Conservation (phyloP, 1,284 basidiomycete species). For the Vanrija pseudolonga region DNA sequence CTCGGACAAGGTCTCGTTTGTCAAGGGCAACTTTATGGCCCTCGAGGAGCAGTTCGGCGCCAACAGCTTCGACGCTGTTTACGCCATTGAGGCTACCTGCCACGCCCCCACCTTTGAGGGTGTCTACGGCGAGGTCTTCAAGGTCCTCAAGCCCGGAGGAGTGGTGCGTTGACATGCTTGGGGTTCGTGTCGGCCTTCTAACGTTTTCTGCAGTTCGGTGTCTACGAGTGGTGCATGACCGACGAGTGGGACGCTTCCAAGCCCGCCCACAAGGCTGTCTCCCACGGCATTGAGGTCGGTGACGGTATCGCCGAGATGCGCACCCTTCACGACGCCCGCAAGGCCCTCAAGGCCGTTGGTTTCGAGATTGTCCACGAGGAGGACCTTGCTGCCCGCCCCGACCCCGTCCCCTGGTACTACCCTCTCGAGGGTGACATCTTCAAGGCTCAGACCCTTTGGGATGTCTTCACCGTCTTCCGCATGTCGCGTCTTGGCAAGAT, state of each 20-base stretch:
- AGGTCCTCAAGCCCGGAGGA: constrained; percentile 95
- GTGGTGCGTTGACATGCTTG: constrained; percentile 60
- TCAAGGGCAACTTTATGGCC: constrained; percentile 96
- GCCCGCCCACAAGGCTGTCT: constrained; percentile 84
- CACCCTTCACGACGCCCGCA: constrained; percentile 64
- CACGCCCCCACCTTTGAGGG: constrained; percentile 96
- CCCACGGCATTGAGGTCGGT: constrained; percentile 84
- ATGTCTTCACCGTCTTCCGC: constrained; percentile 78
- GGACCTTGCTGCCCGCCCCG: constrained; percentile 77
- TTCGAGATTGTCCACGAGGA: constrained; percentile 89
- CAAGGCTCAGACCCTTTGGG: constrained; percentile 93
- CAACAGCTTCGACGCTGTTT: constrained; percentile 92
- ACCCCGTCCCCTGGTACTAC: constrained; percentile 90
- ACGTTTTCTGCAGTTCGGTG: constrained; percentile 66
- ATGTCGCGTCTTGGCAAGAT: constrained; percentile 85
- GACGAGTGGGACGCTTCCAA: constrained; percentile 84
- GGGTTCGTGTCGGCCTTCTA: background rate
- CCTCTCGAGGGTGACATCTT: constrained; percentile 87
- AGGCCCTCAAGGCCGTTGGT: constrained; percentile 79
- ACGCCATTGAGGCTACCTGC: constrained; percentile 96
- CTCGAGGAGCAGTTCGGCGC: constrained; percentile 87
- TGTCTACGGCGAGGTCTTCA: constrained; percentile 89
- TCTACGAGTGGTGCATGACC: constrained; percentile 99
- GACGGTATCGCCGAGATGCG: constrained; percentile 99
- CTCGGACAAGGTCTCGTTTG: constrained; percentile 71